phyloP scores from a whole-genome alignment of 2,329 filamentous ascomycete species.

The Sporothrix pseudoabietina region DNA sequence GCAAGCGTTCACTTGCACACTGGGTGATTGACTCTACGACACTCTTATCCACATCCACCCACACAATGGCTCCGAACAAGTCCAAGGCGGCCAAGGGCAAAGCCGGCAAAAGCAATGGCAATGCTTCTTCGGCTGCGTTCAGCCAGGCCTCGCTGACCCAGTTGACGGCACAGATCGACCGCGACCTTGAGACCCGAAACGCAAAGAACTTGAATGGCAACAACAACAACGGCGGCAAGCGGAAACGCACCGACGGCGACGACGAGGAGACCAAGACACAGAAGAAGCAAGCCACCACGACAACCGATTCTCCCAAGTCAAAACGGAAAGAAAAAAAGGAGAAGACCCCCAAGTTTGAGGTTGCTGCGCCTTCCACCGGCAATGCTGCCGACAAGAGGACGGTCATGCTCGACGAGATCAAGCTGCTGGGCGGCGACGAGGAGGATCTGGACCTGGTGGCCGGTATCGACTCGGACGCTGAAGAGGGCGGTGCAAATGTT shows the following conservation, averaged over 20 bases:
- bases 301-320: slow-evolving; percentile 11
- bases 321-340: not conserved
- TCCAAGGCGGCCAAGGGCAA: slow-evolving; percentile 43
- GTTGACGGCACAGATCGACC: slow-evolving; percentile 60
- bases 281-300: not conserved
- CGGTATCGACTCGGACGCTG: slow-evolving; percentile 55
- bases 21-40: not conserved
- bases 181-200: slow-evolving; percentile 49
- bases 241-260: slow-evolving; percentile 32
- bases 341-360: not conserved
- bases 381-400: slow-evolving; percentile 33
- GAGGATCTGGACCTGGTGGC: slow-evolving; percentile 64
- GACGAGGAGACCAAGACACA: slow-evolving; percentile 26
- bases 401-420: slow-evolving; percentile 62
- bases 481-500: slow-evolving; percentile 43
- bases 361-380: not conserved
- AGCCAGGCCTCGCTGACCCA: slow-evolving; percentile 55
- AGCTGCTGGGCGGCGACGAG: slow-evolving; percentile 66
- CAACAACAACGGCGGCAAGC: slow-evolving; percentile 30
- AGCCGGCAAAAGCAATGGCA: slow-evolving; percentile 30
- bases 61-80: slow-evolving; percentile 35
- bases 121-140: slow-evolving; percentile 42
- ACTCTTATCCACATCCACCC: not conserved
- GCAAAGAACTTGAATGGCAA: slow-evolving; percentile 36
- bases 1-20: not conserved